Evolutionary conservation across 129 eudicot genomes (phyloP).

Genomic region (Logfia minima): DNA sequence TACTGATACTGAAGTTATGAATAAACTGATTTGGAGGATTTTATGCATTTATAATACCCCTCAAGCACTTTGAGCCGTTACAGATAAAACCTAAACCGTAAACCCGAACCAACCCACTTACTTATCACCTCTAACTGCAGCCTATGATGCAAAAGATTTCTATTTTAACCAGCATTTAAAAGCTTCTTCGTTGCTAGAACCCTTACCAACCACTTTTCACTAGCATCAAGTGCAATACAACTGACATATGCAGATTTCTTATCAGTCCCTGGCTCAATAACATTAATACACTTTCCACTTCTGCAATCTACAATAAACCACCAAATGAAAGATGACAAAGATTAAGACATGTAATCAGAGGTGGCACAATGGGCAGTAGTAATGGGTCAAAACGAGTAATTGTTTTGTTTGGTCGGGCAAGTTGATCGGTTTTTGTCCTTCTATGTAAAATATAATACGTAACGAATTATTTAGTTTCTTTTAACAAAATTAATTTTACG

Average conservation of each 20-base stretch:
- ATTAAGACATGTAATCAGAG: neutral
- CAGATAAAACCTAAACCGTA: neutral
- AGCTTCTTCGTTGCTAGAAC: slow-evolving; percentile 16
- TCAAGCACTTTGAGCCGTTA: neutral
- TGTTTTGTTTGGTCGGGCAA: neutral
- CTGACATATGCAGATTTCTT: slow-evolving; percentile 55
- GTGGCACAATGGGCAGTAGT: neutral
- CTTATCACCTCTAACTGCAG: neutral
- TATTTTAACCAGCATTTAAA: neutral
- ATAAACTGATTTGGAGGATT: neutral
- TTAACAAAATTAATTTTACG: neutral
- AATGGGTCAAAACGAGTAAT: neutral
- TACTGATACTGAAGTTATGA: no score
- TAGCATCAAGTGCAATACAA: slow-evolving; percentile 92
- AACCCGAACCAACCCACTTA: neutral
- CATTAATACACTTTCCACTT: slow-evolving; percentile 74
- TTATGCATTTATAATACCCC: neutral
- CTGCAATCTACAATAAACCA: slow-evolving; percentile 64
- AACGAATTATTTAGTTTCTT: no score
- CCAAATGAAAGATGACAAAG: neutral
- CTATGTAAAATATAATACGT: neutral
- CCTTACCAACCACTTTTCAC: slow-evolving; percentile 99
- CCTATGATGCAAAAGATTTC: neutral
- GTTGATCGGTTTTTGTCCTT: neutral
- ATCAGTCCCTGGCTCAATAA: slow-evolving; percentile 55